Evolutionary conservation across 1,284 basidiomycete genomes (phyloP), one percentile per base, ranked within the genome.

Genomic region (Sporisorium scitamineum): DNA sequence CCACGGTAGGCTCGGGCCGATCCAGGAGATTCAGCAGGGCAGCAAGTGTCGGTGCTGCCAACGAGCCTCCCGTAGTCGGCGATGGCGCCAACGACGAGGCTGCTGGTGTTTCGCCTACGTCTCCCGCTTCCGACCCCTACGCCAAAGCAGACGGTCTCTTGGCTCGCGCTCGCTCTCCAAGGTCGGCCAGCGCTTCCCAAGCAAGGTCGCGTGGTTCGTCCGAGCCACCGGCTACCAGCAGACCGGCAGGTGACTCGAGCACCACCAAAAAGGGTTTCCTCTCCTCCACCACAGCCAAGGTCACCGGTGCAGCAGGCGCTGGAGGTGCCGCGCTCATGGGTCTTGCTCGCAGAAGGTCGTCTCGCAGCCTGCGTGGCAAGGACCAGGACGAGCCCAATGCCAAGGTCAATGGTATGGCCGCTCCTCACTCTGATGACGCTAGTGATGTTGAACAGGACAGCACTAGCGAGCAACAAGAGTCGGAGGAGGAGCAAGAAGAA

Each of bases 271-370:
- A 52, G 24, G 42, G 55, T 9, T 67, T 70, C 60, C 48, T 75
- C 24, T 55, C 62, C 20, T 60, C 61, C 24, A 63, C 72, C 18
- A 67, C 67, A 3, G 67, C 72, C 32, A 75, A 75, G 61, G 41
- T 60, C 8, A 22, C 53, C 1, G 72, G 71, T 22, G 71, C 64
- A 13, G 64, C 60, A 2, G 70, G 55, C 16, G 70, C 64, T 14
- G 66, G 58, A 14, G 71, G 71, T 20, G 54, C 59, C 0, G 31
- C 56, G 2, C 27, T 73, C 3, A 52, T 63, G 44, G 66, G 63
- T 14, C 44, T 75, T 11, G 41, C 54, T 11, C 59, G 72, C 3
- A 58, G 54, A 18, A 75, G 60, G 54, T 67, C 67, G 13, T 67
- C 60, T 9, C 63, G 63, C 27, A 75, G 72, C 48, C 32, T 70